A percentile compares a stretch with the other conserved stretches of the same genome.
These are phyloP conservation scores for Musa balbisiana DNA, from an alignment of 202 grass and related monocot species.

Conservation along the genomic window DNA sequence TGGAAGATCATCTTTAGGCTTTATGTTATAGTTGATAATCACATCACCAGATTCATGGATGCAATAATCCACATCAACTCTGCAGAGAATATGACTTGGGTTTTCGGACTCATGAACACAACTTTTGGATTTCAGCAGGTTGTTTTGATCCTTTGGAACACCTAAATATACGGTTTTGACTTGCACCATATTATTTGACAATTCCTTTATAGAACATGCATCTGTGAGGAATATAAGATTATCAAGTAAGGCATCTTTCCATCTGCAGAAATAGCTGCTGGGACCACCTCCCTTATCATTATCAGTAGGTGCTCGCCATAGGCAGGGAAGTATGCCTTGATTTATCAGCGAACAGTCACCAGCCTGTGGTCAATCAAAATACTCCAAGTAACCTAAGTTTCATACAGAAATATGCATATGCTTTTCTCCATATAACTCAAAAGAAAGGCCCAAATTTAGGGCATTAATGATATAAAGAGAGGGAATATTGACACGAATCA, in stretches of 20 bases:
- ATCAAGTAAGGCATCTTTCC: slow-evolving; percentile 61
- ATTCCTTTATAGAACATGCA: slow-evolving; percentile 49
- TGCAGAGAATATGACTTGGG: slow-evolving; percentile 26
- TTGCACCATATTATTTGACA: slow-evolving; percentile 37
- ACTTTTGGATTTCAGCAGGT: slow-evolving; percentile 23
- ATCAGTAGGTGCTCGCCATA: slow-evolving; percentile 84
- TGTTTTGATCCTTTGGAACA: slow-evolving; percentile 32
- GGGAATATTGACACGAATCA: background rate
- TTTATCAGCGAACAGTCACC: slow-evolving; percentile 42
- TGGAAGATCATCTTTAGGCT: slow-evolving; percentile 61
- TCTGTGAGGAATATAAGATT: slow-evolving; percentile 42
- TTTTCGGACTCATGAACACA: slow-evolving; percentile 19
- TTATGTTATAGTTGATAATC: slow-evolving; percentile 54
- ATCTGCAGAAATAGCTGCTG: slow-evolving; percentile 51
- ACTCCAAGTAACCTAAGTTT: background rate
- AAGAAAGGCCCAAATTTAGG: background rate
- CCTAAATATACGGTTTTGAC: slow-evolving; percentile 44
- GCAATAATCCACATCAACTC: slow-evolving; percentile 34
- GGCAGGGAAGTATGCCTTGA: slow-evolving; percentile 74
- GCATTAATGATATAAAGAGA: background rate
- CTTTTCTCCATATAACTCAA: background rate
- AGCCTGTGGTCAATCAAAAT: slow-evolving; percentile 42
- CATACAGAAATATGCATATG: background rate
- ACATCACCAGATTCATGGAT: slow-evolving; percentile 66
- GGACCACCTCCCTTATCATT: slow-evolving; percentile 74